These are phyloP conservation scores for Dacryopinax spathularia DNA, from an alignment of 768 basidiomycete species.

Conservation along the genomic window DNA sequence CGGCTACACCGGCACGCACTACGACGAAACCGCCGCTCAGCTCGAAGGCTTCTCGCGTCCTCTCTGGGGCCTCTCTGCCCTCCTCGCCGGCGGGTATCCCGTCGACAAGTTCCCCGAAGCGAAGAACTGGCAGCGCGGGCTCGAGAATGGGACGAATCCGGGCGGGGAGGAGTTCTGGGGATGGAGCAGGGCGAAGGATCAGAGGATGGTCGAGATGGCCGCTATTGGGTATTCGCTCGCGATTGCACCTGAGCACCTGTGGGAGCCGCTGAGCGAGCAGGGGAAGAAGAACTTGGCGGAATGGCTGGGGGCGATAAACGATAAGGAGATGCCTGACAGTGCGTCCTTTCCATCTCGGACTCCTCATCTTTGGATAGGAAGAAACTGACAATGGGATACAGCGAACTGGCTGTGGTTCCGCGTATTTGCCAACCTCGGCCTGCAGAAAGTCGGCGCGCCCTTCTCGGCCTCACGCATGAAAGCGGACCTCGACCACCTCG, in stretches of 20 bases:
- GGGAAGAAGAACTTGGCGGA: constrained; percentile 44
- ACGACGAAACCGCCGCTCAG: constrained; percentile 55
- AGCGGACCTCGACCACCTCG: constrained; percentile 58
- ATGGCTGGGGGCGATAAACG: constrained; percentile 65
- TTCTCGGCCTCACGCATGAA: constrained; percentile 48
- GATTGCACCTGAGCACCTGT: constrained; percentile 48
- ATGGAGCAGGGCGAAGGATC: constrained; percentile 56
- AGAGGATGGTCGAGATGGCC: constrained; percentile 71
- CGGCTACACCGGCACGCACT: constrained; percentile 50
- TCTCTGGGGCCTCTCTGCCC: constrained; percentile 56
- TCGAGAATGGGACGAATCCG: constrained; percentile 56
- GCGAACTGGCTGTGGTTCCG: constrained; percentile 75
- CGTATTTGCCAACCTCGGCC: constrained; percentile 61
- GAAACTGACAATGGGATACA: constrained; percentile 3
- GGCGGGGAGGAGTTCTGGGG: constrained; percentile 61
- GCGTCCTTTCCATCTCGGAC: constrained; percentile 4
- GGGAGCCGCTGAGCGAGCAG: constrained; percentile 41
- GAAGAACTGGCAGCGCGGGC: constrained; percentile 49
- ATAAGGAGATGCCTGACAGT: constrained; percentile 68
- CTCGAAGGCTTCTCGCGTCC: constrained; percentile 66
- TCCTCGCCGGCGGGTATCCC: constrained; percentile 42
- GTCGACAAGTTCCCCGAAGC: constrained; percentile 39
- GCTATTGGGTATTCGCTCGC: constrained; percentile 60
- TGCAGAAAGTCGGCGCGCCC: constrained; percentile 45
- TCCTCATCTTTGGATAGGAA: background rate